Conservation (phyloP, 441 rosid species). For the Daphne laureola region DNA sequence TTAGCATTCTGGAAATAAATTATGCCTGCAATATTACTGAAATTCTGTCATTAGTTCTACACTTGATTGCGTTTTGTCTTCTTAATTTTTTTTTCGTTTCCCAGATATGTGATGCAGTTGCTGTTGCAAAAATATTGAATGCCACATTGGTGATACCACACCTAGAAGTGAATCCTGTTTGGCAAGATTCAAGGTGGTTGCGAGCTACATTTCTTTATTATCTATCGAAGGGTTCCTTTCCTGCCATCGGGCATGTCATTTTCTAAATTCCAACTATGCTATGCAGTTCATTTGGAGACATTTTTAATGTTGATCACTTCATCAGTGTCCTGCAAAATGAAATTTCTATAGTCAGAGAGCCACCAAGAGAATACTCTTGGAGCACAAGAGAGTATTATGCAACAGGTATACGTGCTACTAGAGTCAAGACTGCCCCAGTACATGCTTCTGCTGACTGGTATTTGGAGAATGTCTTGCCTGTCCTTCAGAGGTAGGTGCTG, state of each 20-base stretch:
- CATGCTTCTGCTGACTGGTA: slow-evolving; percentile 69
- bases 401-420: slow-evolving; percentile 69
- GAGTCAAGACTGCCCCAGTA: slow-evolving; percentile 62
- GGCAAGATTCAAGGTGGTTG: slow-evolving; percentile 68
- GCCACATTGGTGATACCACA: slow-evolving; percentile 64
- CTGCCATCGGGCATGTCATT: slow-evolving; percentile 2
- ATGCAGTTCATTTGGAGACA: slow-evolving; percentile 52
- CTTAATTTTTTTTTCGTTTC: slow-evolving; percentile 11
- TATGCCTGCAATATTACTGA: too few species aligned
- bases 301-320: slow-evolving; percentile 67
- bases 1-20: not conserved
- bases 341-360: slow-evolving; percentile 41
- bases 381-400: slow-evolving; percentile 72
- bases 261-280: slow-evolving; percentile 8
- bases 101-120: slow-evolving; percentile 78
- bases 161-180: slow-evolving; percentile 76
- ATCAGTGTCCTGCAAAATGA: slow-evolving; percentile 35
- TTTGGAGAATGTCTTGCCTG: slow-evolving; percentile 55
- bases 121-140: slow-evolving; percentile 60
- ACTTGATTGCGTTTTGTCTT: slow-evolving; percentile 5
- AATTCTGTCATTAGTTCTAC: not conserved
- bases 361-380: slow-evolving; percentile 47
- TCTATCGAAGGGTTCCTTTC: not conserved
- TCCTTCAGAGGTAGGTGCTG: slow-evolving; percentile 45
- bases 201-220: slow-evolving; percentile 11